Evolutionary conservation across 2,329 filamentous ascomycete genomes (phyloP).

Genomic region (Penicillium sp.): DNA sequence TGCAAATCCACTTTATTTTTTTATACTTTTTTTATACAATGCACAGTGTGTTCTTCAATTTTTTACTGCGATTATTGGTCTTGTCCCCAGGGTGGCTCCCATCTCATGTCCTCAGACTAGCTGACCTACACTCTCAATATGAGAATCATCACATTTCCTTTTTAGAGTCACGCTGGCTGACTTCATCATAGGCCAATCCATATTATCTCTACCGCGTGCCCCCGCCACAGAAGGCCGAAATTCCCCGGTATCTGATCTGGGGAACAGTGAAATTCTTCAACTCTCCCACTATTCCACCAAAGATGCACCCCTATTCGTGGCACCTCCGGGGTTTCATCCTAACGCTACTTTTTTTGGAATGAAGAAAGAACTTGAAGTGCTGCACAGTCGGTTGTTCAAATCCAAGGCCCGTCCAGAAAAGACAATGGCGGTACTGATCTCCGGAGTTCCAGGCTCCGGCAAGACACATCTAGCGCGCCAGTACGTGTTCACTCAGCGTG

Average conservation of each 20-base stretch:
- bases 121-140: slow-evolving; percentile 15
- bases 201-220: slow-evolving; percentile 21
- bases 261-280: slow-evolving; percentile 23
- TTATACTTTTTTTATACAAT: background rate
- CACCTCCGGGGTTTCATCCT: slow-evolving; percentile 58
- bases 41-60: background rate
- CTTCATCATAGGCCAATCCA: slow-evolving; percentile 34
- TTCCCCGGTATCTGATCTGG: slow-evolving; percentile 27
- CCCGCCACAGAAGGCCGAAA: slow-evolving; percentile 25
- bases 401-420: slow-evolving; percentile 56
- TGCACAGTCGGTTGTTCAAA: slow-evolving; percentile 61
- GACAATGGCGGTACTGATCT: slow-evolving; percentile 63
- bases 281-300: slow-evolving; percentile 23
- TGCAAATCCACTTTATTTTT: background rate
- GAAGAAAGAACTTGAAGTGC: slow-evolving; percentile 54
- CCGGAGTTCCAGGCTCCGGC: slow-evolving; percentile 63
- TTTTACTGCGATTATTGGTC: slow-evolving; percentile 18
- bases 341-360: slow-evolving; percentile 65
- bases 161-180: slow-evolving; percentile 35
- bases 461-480: slow-evolving; percentile 68
- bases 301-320: slow-evolving; percentile 40
- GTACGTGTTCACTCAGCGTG: slow-evolving; percentile 61
- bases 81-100: slow-evolving; percentile 18
- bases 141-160: slow-evolving; percentile 5
- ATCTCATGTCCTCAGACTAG: slow-evolving; percentile 16